Evolutionary conservation across 345 rosid genomes (phyloP).

Genomic region (Microcos paniculata): DNA sequence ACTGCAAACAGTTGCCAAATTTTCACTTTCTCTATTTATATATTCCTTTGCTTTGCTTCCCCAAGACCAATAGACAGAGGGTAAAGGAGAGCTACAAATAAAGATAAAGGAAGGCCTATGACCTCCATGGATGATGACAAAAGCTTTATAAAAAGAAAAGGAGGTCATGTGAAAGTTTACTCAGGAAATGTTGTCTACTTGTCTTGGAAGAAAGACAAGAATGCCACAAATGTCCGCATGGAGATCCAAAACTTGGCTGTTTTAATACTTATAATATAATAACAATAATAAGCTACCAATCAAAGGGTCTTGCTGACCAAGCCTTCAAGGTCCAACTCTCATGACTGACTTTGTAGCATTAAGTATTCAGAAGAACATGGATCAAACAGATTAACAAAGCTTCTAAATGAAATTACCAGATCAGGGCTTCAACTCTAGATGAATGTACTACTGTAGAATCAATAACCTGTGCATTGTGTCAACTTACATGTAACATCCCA

Average conservation of each 20-base stretch:
- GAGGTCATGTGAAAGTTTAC: constrained; percentile 6
- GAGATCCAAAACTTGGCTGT: neutral
- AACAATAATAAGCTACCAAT: neutral
- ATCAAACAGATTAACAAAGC: neutral
- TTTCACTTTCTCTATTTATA: neutral
- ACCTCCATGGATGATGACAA: constrained; percentile 6
- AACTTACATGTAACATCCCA: neutral
- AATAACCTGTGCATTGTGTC: neutral
- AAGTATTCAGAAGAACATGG: neutral
- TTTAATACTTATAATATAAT: neutral
- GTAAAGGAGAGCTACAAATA: neutral
- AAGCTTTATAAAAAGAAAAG: neutral
- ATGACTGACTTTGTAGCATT: neutral
- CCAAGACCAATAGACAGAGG: neutral
- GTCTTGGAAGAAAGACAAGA: neutral
- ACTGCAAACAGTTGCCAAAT: constrained; percentile 1
- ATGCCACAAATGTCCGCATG: constrained; percentile 15
- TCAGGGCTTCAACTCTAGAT: neutral
- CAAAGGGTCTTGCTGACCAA: constrained; percentile 4
- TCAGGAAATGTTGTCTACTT: neutral
- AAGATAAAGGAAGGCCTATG: constrained; percentile 1
- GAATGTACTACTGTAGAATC: neutral
- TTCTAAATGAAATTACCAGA: neutral
- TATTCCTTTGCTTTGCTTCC: neutral
- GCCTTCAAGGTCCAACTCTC: neutral